phyloP scores from a whole-genome alignment of 129 eudicot genomes.

The Pseudognaphalium luteoalbum region DNA sequence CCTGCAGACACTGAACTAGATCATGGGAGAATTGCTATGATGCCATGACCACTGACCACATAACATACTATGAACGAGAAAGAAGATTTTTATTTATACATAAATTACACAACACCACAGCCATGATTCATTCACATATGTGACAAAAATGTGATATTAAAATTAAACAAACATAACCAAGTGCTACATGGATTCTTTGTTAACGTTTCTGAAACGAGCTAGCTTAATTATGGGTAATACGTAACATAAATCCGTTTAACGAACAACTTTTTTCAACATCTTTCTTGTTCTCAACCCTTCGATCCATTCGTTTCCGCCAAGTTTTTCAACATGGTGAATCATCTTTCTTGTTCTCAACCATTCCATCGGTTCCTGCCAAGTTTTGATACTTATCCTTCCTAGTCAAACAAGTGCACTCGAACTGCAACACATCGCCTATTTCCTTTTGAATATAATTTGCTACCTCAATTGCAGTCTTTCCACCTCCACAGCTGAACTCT shows the following conservation, averaged over 20 bases:
- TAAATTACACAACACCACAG: not conserved
- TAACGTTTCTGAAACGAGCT: not conserved
- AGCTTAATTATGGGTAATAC: not conserved
- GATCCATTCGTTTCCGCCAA: conserved; percentile 77
- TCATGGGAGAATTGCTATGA: too few relatives aligned
- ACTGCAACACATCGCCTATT: conserved; percentile 60
- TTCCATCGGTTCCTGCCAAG: conserved; percentile 78
- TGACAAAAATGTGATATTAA: not conserved
- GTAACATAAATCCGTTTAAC: not conserved
- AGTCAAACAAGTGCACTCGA: conserved; percentile 84
- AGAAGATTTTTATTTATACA: not conserved
- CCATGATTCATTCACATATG: not conserved
- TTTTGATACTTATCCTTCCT: conserved; percentile 75
- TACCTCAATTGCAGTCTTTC: conserved; percentile 70
- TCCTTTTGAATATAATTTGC: conserved; percentile 81
- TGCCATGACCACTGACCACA: too few relatives aligned
- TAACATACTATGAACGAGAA: too few relatives aligned
- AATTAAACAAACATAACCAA: not conserved
- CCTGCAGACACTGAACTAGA: not conserved
- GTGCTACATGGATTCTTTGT: not conserved
- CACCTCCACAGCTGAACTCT: conserved; percentile 56
- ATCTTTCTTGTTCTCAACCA: conserved; percentile 23
- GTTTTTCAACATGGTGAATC: not conserved
- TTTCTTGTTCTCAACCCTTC: conserved; percentile 29
- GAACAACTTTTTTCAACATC: not conserved